Base-by-base conservation (phyloP, 371 early-diverging fungal species). In the Mucor lusitanicus region DNA sequence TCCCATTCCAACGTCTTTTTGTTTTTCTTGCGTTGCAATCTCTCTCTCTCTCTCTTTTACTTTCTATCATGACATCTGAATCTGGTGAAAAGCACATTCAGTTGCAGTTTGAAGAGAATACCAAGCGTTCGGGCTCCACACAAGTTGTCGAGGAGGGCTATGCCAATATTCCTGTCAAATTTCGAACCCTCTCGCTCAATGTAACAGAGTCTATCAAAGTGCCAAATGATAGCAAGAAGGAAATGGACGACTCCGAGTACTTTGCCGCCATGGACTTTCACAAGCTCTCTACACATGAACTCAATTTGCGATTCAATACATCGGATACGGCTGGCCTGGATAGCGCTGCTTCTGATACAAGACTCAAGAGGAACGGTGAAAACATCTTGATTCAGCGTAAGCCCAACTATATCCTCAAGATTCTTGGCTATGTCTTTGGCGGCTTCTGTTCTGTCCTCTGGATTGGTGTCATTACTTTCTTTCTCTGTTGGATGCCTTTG, bases 301-400 rank as follows among this genome's bases (percentile, higher is more conserved):
- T 56, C 3, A 19, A 8, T 3, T 33, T 27, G 33, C 2, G 56
- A 56, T 56, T 56, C 32, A 56, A 56, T 28, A 56, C 56, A 56
- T 56, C 56, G 11, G 56, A 56, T 19, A 32, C 28, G 0, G n/a
- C 5, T 56, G 56, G 56, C 33, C 33, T 56, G 7, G 56, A 56
- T n/a, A 56, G 33, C 30, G 28, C 28, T 17, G 21, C 56, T 12
- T 21, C 56, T 32, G 56, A 27, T 3, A 32, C 17, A 17, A 27
- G 56, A 17, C 70, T 56, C 15, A 56, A 32, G 15, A 5, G 33
- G n/a, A 56, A 84, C 61, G 86, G 86, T 3, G 77, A 76, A 8
- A 86, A 88, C 57, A 48, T 64, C 0, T 69, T 85, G 28, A 71
- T 74, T 19, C 74, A 73, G 8, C 83, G 80, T 35, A 76, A 73